A percentile compares a stretch with the other conserved stretches of the same genome.
Conservation (phyloP, 225 moss, liverwort and hornwort genomes). For the Neckera pumila region DNA sequence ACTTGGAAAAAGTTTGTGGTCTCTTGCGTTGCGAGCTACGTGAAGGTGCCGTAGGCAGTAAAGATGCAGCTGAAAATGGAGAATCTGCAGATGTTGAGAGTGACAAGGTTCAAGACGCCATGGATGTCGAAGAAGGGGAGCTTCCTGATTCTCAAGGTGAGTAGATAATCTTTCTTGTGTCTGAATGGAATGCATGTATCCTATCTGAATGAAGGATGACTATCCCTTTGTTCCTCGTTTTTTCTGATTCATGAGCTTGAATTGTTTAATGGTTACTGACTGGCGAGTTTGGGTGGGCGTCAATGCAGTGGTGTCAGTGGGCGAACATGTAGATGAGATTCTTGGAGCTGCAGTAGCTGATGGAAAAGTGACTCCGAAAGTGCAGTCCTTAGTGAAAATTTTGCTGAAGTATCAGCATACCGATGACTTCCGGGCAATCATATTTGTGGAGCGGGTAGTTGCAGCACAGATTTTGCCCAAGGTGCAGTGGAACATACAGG, state of each 20-base stretch:
- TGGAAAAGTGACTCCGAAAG: conserved; percentile 99
- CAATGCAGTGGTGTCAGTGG: conserved; percentile 86
- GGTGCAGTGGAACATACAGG: conserved; percentile 18
- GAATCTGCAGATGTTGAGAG: conserved; percentile 33
- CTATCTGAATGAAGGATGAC: neutral
- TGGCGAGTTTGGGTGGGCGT: neutral
- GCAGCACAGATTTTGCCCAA: conserved; percentile 93
- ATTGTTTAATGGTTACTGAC: neutral
- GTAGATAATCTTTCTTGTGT: neutral
- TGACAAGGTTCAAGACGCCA: conserved; percentile 49
- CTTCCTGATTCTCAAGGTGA: conserved; percentile 95
- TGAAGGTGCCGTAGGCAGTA: conserved; percentile 91
- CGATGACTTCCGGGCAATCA: conserved; percentile 96
- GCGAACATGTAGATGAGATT: conserved; percentile 96
- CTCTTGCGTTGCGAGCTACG: conserved; percentile 64
- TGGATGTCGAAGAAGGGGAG: conserved; percentile 99
- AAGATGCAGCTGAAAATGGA: conserved; percentile 41
- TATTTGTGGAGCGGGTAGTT: conserved; percentile 97
- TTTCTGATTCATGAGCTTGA: neutral
- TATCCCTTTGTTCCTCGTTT: neutral
- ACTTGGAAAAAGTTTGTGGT: conserved; percentile 78
- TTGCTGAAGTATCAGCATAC: conserved; percentile 91
- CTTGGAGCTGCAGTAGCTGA: conserved; percentile 99
- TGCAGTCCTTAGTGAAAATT: conserved; percentile 95
- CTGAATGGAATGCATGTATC: neutral